These are phyloP conservation scores for Posidonia australis DNA, from an alignment of 106 monocot genomes.

Conservation along the genomic window DNA sequence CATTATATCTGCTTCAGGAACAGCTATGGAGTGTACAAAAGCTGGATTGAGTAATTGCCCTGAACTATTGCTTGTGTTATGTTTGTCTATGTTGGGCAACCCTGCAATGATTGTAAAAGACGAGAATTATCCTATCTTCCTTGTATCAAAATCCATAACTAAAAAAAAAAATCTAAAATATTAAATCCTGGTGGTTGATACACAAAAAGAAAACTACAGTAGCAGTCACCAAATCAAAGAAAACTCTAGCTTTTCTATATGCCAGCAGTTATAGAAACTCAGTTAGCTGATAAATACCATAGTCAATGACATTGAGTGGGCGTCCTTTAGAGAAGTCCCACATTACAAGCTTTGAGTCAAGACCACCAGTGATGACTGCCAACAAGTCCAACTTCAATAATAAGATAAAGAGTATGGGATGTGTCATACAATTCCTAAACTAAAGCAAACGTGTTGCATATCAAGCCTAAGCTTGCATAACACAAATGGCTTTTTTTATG, in stretches of 20 bases:
- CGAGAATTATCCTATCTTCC: too few species aligned
- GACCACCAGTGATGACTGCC: conserved; percentile 73
- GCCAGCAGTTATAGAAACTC: not conserved
- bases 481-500: too few species aligned
- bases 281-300: conserved; percentile 43
- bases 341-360: conserved; percentile 63
- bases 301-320: conserved; percentile 38
- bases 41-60: conserved; percentile 72
- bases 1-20: conserved; percentile 35
- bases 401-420: not conserved
- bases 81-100: conserved; percentile 14
- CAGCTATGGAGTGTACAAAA: conserved; percentile 63
- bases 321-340: conserved; percentile 88
- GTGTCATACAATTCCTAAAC: not conserved
- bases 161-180: not conserved
- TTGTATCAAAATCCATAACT: not conserved
- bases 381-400: conserved; percentile 5
- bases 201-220: not conserved
- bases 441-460: not conserved
- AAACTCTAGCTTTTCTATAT: not conserved
- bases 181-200: not conserved
- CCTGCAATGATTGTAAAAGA: conserved; percentile 24
- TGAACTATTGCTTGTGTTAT: conserved; percentile 10
- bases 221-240: not conserved
- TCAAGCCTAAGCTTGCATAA: not conserved